Conservation (phyloP, 2,329 filamentous ascomycete species). For the Pseudogymnoascus sp. region DNA sequence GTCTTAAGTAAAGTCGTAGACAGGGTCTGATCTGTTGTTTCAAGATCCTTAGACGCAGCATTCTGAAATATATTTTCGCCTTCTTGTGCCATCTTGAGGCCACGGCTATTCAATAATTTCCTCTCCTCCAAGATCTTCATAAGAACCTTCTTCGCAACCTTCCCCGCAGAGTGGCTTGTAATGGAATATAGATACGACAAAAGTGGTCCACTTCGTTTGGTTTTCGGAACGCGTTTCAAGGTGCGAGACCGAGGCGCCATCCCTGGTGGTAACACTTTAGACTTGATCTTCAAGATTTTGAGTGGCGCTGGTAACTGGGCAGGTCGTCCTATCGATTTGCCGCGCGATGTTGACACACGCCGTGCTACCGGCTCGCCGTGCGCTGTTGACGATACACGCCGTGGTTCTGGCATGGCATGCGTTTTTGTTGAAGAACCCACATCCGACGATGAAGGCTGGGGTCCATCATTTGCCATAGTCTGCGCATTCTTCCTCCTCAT, state of each 20-base stretch:
- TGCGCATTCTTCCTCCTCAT: neutral
- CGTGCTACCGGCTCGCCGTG: too few relatives aligned
- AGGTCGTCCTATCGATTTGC: too few relatives aligned
- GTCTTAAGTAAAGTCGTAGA: neutral
- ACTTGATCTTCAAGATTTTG: too few relatives aligned
- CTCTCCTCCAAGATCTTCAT: slow-evolving; percentile 74
- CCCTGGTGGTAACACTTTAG: too few relatives aligned
- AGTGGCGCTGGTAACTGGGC: too few relatives aligned
- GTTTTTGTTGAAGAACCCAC: neutral
- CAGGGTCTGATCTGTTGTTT: neutral
- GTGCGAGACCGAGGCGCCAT: neutral
- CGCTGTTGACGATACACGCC: neutral
- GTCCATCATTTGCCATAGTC: neutral
- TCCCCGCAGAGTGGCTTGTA: neutral
- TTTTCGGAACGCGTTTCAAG: neutral
- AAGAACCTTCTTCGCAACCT: slow-evolving; percentile 24
- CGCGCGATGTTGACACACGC: neutral
- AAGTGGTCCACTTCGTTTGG: neutral
- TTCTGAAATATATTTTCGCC: neutral
- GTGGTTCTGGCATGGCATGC: neutral
- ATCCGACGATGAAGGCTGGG: neutral
- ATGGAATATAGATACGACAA: neutral
- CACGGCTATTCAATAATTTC: slow-evolving; percentile 16
- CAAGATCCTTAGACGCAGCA: neutral
- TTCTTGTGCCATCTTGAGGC: neutral